Evolutionary conservation across 2,329 filamentous ascomycete genomes (phyloP).

Genomic region (Lecanicillium sp.): DNA sequence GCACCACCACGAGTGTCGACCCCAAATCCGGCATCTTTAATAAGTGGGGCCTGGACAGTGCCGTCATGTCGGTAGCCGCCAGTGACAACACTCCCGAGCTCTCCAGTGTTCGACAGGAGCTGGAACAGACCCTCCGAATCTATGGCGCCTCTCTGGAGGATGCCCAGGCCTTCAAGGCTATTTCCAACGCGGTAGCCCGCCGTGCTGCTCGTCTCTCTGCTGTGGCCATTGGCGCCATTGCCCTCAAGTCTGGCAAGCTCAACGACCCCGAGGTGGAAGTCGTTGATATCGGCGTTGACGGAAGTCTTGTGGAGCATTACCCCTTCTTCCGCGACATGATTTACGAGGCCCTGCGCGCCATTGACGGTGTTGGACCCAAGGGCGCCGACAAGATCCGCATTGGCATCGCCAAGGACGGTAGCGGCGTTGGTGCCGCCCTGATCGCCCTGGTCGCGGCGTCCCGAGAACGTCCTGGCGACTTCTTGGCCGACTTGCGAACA

Average conservation of each 20-base stretch:
- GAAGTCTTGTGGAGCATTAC: slow-evolving; percentile 91
- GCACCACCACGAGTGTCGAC: slow-evolving; percentile 62
- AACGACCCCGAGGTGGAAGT: slow-evolving; percentile 57
- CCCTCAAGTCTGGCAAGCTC: slow-evolving; percentile 73
- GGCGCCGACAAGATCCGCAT: slow-evolving; percentile 86
- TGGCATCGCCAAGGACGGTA: slow-evolving; percentile 94
- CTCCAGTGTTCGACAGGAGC: slow-evolving; percentile 64
- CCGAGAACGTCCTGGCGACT: slow-evolving; percentile 46
- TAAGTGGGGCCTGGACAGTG: slow-evolving; percentile 86
- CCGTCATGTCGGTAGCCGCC: slow-evolving; percentile 80
- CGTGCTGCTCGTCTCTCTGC: slow-evolving; percentile 83
- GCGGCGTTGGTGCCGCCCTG: slow-evolving; percentile 73
- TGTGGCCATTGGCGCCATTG: slow-evolving; percentile 77
- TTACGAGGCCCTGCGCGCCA: slow-evolving; percentile 67
- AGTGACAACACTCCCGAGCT: slow-evolving; percentile 69
- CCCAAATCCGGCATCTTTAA: slow-evolving; percentile 61
- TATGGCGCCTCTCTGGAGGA: slow-evolving; percentile 73
- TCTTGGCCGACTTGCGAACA: slow-evolving; percentile 32
- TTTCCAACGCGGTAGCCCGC: slow-evolving; percentile 77
- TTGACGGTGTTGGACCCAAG: slow-evolving; percentile 67
- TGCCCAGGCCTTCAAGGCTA: slow-evolving; percentile 76
- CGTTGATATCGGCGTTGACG: slow-evolving; percentile 87
- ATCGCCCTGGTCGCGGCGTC: slow-evolving; percentile 83
- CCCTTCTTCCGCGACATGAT: slow-evolving; percentile 87
- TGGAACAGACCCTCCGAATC: slow-evolving; percentile 70